Conservation (phyloP, 2,329 filamentous ascomycete genomes). For the Furcasterigmium furcatum region DNA sequence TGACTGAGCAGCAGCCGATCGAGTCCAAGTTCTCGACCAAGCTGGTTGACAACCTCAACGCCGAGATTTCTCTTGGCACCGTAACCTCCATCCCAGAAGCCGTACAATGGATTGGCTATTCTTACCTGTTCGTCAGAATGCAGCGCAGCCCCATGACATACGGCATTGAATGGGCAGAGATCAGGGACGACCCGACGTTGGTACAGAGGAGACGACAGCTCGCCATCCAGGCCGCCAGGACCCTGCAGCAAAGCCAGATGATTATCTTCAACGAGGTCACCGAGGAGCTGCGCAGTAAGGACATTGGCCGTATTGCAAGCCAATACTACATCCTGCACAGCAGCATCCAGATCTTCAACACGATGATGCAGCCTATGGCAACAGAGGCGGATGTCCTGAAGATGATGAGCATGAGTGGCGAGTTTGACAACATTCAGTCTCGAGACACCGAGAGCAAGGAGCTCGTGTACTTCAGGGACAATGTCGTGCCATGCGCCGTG, state of each 20-base stretch:
- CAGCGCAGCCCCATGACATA: slow-evolving; percentile 86
- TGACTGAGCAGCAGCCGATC: slow-evolving; percentile 94
- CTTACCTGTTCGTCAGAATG: slow-evolving; percentile 97
- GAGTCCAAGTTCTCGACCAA: slow-evolving; percentile 95
- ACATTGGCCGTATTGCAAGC: slow-evolving; percentile 93
- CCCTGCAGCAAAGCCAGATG: slow-evolving; percentile 93
- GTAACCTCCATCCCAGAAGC: slow-evolving; percentile 93
- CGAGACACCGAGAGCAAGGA: slow-evolving; percentile 89
- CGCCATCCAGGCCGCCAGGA: slow-evolving; percentile 82
- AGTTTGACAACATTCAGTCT: slow-evolving; percentile 96
- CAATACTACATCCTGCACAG: slow-evolving; percentile 95
- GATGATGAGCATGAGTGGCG: slow-evolving; percentile 97
- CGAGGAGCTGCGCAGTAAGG: slow-evolving; percentile 89
- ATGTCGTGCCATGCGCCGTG: slow-evolving; percentile 74
- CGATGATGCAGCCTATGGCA: slow-evolving; percentile 81
- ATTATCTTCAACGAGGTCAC: slow-evolving; percentile 96
- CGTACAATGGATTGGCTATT: slow-evolving; percentile 97
- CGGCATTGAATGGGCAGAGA: slow-evolving; percentile 92
- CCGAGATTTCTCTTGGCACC: slow-evolving; percentile 88
- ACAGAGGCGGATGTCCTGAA: slow-evolving; percentile 89
- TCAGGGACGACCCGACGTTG: slow-evolving; percentile 80
- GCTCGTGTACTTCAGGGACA: slow-evolving; percentile 68
- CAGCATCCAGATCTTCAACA: slow-evolving; percentile 94
- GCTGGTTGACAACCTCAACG: slow-evolving; percentile 94
- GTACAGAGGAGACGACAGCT: slow-evolving; percentile 83